Evolutionary conservation across 2,329 filamentous ascomycete species (phyloP).

Genomic region (Monilinia vaccinii-corymbosi): DNA sequence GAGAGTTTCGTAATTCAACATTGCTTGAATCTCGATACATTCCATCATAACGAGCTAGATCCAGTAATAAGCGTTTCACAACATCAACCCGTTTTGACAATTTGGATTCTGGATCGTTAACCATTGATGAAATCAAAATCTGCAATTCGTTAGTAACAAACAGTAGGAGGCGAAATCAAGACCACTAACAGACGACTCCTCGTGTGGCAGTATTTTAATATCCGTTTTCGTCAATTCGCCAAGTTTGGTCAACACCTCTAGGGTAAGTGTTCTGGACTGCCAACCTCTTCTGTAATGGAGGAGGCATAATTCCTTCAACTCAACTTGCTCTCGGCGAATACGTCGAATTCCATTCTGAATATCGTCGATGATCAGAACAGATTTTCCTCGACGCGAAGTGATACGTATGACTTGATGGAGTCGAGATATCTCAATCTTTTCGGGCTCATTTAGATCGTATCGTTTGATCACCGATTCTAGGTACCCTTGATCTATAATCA

Average conservation of each 20-base stretch:
- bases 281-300: constrained; percentile 7
- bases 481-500: constrained; percentile 15
- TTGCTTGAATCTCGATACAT: constrained; percentile 10
- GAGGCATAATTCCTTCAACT: constrained; percentile 16
- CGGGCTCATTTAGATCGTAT: constrained; percentile 15
- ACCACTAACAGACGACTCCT: constrained; percentile 4
- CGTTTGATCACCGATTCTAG: constrained; percentile 20
- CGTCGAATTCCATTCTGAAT: constrained; percentile 18
- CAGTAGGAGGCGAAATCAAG: constrained; percentile 8
- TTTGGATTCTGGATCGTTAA: constrained; percentile 5
- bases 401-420: constrained; percentile 23
- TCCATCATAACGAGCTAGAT: constrained; percentile 12
- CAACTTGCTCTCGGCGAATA: constrained; percentile 15
- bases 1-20: constrained; percentile 14
- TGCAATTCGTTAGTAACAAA: constrained; percentile 6
- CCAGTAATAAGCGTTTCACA: constrained; percentile 23
- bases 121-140: constrained; percentile 14
- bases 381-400: constrained; percentile 21
- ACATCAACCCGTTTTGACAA: constrained; percentile 17
- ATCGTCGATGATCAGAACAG: constrained; percentile 17
- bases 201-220: constrained; percentile 13
- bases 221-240: constrained; percentile 23
- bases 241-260: constrained; percentile 16
- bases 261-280: constrained; percentile 11
- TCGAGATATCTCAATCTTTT: constrained; percentile 25